Percentiles rank a stretch among this genome's conserved stretches.
Conservation (phyloP, 1,139 yeast species). For the Spathaspora sp. region DNA sequence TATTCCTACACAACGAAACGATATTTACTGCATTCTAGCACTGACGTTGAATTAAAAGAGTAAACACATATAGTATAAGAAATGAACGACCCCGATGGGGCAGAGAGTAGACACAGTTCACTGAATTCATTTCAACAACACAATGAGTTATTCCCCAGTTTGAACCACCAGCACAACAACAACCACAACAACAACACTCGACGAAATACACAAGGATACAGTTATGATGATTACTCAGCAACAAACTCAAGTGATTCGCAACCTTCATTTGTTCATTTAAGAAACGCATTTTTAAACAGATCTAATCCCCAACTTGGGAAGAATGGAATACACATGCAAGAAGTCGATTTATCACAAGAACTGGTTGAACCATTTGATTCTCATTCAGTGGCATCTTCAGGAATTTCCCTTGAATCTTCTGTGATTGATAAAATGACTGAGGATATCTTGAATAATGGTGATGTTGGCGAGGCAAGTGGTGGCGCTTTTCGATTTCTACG, state of each 20-base stretch:
- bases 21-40: background rate
- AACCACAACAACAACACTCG: background rate
- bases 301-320: background rate
- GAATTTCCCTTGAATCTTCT: constrained; percentile 26
- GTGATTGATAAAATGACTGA: constrained; percentile 25
- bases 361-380: constrained; percentile 1
- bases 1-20: background rate
- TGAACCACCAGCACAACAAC: constrained; percentile 1
- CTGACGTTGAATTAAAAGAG: background rate
- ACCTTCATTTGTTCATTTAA: constrained; percentile 9
- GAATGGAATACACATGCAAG: constrained; percentile 3
- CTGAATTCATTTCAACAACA: background rate
- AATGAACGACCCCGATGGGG: background rate
- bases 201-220: background rate
- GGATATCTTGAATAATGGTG: constrained; percentile 6
- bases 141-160: constrained; percentile 13
- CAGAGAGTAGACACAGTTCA: background rate
- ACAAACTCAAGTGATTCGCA: constrained; percentile 3
- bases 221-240: constrained; percentile 1
- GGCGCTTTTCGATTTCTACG: constrained; percentile 33
- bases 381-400: background rate
- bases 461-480: constrained; percentile 17
- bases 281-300: constrained; percentile 7
- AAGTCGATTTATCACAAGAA: constrained; percentile 9
- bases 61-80: background rate